A percentile compares a stretch with the other conserved stretches of the same genome.
Conservation (phyloP, 805 yeast genomes). For the Myxozyma monticola region DNA sequence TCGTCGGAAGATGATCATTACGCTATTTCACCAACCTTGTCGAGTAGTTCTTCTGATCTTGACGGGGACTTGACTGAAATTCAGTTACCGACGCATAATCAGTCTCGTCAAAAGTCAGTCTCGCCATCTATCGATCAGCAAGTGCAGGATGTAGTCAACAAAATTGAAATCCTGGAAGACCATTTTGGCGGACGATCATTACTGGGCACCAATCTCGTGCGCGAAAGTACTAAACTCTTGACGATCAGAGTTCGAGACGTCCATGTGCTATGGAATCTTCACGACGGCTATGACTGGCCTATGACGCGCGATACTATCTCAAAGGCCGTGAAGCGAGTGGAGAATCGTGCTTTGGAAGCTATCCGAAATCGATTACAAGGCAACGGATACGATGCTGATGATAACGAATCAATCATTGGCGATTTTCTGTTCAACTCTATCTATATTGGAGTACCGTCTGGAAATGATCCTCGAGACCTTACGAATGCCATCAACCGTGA, state of each 20-base stretch:
- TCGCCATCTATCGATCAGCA: conserved; percentile 1
- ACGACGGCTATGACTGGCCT: conserved; percentile 93
- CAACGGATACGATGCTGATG: conserved; percentile 22
- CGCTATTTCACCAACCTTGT: not conserved
- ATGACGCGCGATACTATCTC: conserved; percentile 67
- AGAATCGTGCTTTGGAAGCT: conserved; percentile 47
- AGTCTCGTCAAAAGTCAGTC: not conserved
- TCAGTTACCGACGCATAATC: conserved; percentile 1
- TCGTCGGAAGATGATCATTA: not conserved
- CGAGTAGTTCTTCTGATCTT: conserved; percentile 1
- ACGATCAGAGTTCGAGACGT: conserved; percentile 26
- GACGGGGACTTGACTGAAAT: conserved; percentile 6
- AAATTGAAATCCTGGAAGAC: conserved; percentile 32
- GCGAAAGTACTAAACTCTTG: conserved; percentile 16
- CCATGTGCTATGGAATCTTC: conserved; percentile 46
- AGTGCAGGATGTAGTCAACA: conserved; percentile 18
- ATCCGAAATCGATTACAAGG: conserved; percentile 25
- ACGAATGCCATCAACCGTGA: conserved; percentile 53
- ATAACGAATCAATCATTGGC: conserved; percentile 45
- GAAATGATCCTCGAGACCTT: conserved; percentile 44
- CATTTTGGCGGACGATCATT: conserved; percentile 32
- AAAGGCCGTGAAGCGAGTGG: conserved; percentile 65
- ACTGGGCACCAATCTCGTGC: conserved; percentile 26
- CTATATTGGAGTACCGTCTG: conserved; percentile 59
- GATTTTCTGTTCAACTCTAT: conserved; percentile 79